Conservation (phyloP, 2,329 filamentous ascomycete species). For the Coleophoma cylindrospora region DNA sequence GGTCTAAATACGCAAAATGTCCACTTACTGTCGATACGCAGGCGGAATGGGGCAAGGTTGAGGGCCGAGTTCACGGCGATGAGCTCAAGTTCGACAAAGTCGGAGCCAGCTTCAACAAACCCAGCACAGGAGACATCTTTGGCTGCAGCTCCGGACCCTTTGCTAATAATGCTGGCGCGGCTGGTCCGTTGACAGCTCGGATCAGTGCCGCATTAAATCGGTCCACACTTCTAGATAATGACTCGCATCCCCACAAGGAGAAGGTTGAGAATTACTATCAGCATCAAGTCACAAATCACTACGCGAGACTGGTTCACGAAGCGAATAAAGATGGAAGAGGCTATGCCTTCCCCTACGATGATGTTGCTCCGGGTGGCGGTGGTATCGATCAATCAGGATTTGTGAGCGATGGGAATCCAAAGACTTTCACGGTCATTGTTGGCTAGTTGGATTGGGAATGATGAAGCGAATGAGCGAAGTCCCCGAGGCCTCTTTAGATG, state of each 20-base stretch:
- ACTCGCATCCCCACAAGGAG: conserved; percentile 48
- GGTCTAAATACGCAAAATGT: conserved; percentile 31
- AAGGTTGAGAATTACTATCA: conserved; percentile 45
- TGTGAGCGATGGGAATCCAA: conserved; percentile 42
- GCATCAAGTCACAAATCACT: conserved; percentile 55
- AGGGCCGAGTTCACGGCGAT: conserved; percentile 42
- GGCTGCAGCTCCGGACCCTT: conserved; percentile 60
- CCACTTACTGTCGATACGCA: conserved; percentile 60
- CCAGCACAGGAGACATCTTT: conserved; percentile 58
- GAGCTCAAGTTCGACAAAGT: conserved; percentile 40
- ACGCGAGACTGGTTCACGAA: conserved; percentile 54
- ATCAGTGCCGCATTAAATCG: conserved; percentile 21
- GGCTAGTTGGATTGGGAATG: not conserved
- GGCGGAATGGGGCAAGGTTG: conserved; percentile 48
- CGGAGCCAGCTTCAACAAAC: conserved; percentile 43
- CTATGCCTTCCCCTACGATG: conserved; percentile 65
- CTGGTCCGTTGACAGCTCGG: conserved; percentile 14
- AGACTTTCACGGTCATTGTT: conserved; percentile 11
- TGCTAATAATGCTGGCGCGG: conserved; percentile 18
- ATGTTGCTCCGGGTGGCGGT: conserved; percentile 54
- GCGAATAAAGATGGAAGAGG: conserved; percentile 54
- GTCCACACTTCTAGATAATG: conserved; percentile 25
- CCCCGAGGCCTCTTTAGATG: too few relatives aligned
- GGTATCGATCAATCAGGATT: conserved; percentile 57
- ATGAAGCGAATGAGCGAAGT: too few relatives aligned